Percentiles rank a stretch among this genome's conserved stretches.
These are phyloP conservation scores for Hypoxylon sp. DNA, from an alignment of 2,329 filamentous ascomycete species.

Conservation along the genomic window DNA sequence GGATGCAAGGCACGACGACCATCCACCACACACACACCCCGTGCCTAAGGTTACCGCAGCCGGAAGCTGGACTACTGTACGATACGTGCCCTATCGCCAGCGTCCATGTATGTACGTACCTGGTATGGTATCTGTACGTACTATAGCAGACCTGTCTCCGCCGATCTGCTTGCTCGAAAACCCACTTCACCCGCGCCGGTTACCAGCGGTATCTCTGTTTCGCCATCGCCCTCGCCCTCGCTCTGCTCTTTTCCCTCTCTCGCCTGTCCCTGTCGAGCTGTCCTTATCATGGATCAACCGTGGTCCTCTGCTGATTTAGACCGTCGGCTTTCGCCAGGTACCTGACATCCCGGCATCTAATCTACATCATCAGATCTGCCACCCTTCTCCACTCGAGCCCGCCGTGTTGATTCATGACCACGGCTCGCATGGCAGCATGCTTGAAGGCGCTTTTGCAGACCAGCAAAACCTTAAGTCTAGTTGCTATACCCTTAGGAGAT, in stretches of 20 bases:
- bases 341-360: constrained; percentile 4
- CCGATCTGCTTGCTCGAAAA: constrained; percentile 1
- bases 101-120: constrained; percentile 25
- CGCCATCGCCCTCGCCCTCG: constrained; percentile 16
- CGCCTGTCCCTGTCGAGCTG: neutral
- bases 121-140: constrained; percentile 6
- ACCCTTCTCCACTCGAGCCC: constrained; percentile 1
- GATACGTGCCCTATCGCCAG: too few relatives aligned
- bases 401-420: constrained; percentile 19
- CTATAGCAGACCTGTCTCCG: neutral
- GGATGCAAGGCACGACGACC: constrained; percentile 37
- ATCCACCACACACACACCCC: too few relatives aligned
- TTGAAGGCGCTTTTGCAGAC: constrained; percentile 3
- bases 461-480: constrained; percentile 12
- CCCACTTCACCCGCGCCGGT: constrained; percentile 23
- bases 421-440: too few relatives aligned
- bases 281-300: constrained; percentile 4
- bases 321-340: neutral
- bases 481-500: neutral
- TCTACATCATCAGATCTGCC: constrained; percentile 9
- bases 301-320: neutral
- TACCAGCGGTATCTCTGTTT: constrained; percentile 24
- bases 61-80: too few relatives aligned
- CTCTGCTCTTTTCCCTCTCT: constrained; percentile 9
- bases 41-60: too few relatives aligned